Evolutionary conservation across 2,329 filamentous ascomycete species (phyloP).

Genomic region (Plectosphaerella sp.): DNA sequence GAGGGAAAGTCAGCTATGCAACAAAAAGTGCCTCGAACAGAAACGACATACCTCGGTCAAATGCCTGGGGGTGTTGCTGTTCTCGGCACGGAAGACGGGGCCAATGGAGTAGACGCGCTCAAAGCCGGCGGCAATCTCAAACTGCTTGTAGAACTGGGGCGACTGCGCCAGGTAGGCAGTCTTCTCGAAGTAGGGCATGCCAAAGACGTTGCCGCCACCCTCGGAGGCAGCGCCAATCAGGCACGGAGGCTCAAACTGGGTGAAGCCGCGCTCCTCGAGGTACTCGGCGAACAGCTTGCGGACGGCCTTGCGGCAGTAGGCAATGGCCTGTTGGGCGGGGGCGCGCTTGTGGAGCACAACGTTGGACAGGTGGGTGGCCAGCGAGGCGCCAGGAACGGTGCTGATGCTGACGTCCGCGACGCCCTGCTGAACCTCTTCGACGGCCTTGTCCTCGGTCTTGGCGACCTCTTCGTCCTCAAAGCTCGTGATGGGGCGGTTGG

Average conservation of each 20-base stretch:
- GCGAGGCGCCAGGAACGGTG: slow-evolving; percentile 63
- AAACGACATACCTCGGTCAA: slow-evolving; percentile 61
- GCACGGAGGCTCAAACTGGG: slow-evolving; percentile 84
- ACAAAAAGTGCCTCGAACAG: neutral
- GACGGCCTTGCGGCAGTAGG: slow-evolving; percentile 50
- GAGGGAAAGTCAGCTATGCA: slow-evolving; percentile 5
- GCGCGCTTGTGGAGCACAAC: slow-evolving; percentile 88
- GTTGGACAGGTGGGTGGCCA: slow-evolving; percentile 87
- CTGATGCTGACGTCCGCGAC: neutral
- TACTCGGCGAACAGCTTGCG: slow-evolving; percentile 73
- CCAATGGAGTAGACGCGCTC: slow-evolving; percentile 76
- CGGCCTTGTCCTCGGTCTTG: neutral
- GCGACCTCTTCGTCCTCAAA: slow-evolving; percentile 52
- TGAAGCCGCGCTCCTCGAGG: slow-evolving; percentile 69
- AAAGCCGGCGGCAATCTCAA: slow-evolving; percentile 74
- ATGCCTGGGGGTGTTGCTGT: slow-evolving; percentile 78
- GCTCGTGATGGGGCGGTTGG: slow-evolving; percentile 51
- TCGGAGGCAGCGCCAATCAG: slow-evolving; percentile 88
- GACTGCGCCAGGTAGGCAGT: slow-evolving; percentile 76
- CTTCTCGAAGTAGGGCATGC: slow-evolving; percentile 82
- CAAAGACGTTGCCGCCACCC: slow-evolving; percentile 88
- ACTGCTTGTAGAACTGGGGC: slow-evolving; percentile 85
- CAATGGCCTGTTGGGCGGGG: slow-evolving; percentile 83
- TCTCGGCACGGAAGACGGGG: slow-evolving; percentile 81
- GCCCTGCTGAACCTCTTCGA: neutral